phyloP scores from a whole-genome alignment of 2,329 filamentous ascomycete genomes.

The Drechmeria coniospora region DNA sequence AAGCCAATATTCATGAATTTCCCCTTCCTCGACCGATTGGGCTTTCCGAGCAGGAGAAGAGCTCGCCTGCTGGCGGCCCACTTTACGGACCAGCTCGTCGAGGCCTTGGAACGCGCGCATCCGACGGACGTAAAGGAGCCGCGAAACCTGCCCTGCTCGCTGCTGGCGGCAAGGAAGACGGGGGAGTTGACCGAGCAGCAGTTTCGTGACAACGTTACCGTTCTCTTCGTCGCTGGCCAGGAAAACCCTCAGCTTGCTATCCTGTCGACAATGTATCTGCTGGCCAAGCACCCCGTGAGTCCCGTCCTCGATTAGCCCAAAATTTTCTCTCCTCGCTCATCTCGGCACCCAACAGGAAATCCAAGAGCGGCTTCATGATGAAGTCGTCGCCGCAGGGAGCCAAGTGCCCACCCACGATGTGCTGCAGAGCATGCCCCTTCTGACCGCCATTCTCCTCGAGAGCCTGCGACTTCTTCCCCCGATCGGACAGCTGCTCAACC shows the following conservation, averaged over 20 bases:
- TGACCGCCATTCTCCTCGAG: conserved; percentile 29
- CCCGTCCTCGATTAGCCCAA: too few species aligned
- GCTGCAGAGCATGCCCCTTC: conserved; percentile 20
- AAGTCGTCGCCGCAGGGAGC: conserved; percentile 10
- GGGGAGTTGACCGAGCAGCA: conserved; percentile 18
- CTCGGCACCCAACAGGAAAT: conserved; percentile 6
- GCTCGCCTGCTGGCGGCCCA: conserved; percentile 11
- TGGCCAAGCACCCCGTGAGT: conserved; percentile 16
- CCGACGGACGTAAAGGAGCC: too few species aligned
- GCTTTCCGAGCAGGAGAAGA: conserved; percentile 11
- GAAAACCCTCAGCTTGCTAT: conserved; percentile 24
- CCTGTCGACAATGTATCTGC: conserved; percentile 19
- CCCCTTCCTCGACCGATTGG: conserved; percentile 13
- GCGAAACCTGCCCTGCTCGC: conserved; percentile 8
- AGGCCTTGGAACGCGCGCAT: conserved; percentile 5
- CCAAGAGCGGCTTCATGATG: conserved; percentile 15
- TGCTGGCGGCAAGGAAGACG: conserved; percentile 8
- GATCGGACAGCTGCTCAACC: conserved; percentile 32
- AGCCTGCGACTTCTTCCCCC: conserved; percentile 31
- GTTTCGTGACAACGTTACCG: conserved; percentile 23
- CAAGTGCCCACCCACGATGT: conserved; percentile 6
- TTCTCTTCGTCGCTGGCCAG: conserved; percentile 24
- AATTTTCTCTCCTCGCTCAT: background rate
- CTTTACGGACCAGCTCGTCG: conserved; percentile 11
- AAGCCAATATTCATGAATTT: conserved; percentile 19